Conservation (phyloP, 1,139 yeast genomes). For the Candida mesenterica region DNA sequence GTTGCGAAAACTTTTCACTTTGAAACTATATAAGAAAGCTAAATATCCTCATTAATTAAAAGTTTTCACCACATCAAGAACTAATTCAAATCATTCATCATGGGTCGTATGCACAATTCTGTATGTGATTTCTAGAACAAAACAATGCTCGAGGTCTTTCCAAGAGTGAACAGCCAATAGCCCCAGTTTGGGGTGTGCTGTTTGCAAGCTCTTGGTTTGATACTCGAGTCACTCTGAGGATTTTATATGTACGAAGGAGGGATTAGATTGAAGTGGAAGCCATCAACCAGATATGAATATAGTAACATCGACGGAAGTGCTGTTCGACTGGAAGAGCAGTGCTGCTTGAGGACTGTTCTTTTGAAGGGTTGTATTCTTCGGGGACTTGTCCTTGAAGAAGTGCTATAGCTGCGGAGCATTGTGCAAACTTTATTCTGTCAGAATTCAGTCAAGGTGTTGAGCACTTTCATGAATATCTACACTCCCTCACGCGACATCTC, state of each 20-base stretch:
- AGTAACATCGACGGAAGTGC: too few relatives aligned
- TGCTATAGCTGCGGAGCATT: too few relatives aligned
- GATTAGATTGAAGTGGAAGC: too few relatives aligned
- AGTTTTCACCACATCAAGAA: slow-evolving; percentile 7
- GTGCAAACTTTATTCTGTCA: too few relatives aligned
- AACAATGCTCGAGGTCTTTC: slow-evolving; percentile 33
- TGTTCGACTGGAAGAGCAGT: too few relatives aligned
- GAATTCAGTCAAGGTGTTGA: too few relatives aligned
- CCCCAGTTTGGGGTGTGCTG: slow-evolving; percentile 5
- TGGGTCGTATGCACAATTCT: slow-evolving; percentile 82
- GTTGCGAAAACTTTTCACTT: slow-evolving; percentile 1
- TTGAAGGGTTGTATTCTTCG: too few relatives aligned
- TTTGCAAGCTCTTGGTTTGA: slow-evolving; percentile 31
- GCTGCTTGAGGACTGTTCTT: too few relatives aligned
- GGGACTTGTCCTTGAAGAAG: too few relatives aligned
- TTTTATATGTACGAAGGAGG: background rate
- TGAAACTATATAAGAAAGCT: slow-evolving; percentile 3
- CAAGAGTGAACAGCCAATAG: slow-evolving; percentile 30
- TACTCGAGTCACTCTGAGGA: slow-evolving; percentile 19
- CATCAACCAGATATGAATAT: too few relatives aligned
- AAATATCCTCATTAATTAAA: background rate
- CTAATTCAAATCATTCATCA: slow-evolving; percentile 47
- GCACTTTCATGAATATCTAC: too few relatives aligned
- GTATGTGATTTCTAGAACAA: slow-evolving; percentile 51
- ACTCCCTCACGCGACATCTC: too few relatives aligned